Percentiles rank a stretch among this genome's conserved stretches.
Conservation (phyloP, 2,329 filamentous ascomycete species). For the Huntiella abstrusa region DNA sequence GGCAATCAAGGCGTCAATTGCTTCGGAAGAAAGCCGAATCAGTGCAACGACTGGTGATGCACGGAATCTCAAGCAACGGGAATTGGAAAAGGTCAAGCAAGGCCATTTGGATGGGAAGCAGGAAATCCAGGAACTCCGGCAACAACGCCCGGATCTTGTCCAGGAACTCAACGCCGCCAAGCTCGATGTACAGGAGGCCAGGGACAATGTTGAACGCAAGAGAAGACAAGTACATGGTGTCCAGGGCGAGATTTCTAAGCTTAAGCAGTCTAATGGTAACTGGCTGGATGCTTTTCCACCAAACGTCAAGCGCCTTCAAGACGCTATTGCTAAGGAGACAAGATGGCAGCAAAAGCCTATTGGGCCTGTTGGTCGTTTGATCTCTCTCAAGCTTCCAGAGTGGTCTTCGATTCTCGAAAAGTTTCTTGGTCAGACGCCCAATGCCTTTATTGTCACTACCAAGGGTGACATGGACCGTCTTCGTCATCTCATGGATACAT, state of each 20-base stretch:
- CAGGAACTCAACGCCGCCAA: conserved; percentile 5
- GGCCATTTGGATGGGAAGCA: neutral
- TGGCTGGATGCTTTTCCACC: conserved; percentile 45
- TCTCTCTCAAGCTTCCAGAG: conserved; percentile 57
- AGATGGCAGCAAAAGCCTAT: conserved; percentile 56
- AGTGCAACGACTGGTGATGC: conserved; percentile 50
- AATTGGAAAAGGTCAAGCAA: conserved; percentile 17
- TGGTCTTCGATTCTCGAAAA: conserved; percentile 75
- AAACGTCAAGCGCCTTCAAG: conserved; percentile 44
- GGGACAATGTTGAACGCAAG: conserved; percentile 12
- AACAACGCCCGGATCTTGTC: neutral
- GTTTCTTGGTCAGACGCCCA: conserved; percentile 48
- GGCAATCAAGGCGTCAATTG: conserved; percentile 28
- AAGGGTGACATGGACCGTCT: conserved; percentile 58
- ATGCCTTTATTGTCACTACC: conserved; percentile 63
- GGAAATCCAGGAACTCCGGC: neutral
- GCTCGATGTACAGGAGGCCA: conserved; percentile 15
- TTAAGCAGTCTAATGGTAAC: conserved; percentile 27
- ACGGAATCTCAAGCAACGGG: conserved; percentile 42
- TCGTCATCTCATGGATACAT: conserved; percentile 40
- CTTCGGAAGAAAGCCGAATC: conserved; percentile 40
- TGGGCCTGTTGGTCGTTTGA: conserved; percentile 63
- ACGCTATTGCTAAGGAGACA: conserved; percentile 47
- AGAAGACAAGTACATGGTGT: conserved; percentile 14
- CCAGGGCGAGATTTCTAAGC: conserved; percentile 14